Base-by-base conservation (phyloP, 495 filamentous ascomycete genomes). In the Talaromyces trachyspermus region DNA sequence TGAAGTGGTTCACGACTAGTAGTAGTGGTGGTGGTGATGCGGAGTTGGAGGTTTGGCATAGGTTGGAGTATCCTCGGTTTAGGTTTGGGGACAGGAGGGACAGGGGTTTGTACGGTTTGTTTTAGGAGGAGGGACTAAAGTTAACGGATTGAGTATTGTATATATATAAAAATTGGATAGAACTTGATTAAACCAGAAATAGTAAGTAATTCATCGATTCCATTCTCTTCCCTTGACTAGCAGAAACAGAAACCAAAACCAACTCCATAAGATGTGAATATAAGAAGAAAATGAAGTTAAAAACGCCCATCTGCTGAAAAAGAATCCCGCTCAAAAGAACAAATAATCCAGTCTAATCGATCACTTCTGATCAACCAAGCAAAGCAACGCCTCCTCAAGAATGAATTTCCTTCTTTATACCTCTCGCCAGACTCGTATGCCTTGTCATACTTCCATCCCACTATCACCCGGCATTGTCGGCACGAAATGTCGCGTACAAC, bases 391-490 rank as follows among this genome's bases (percentile, higher is more conserved):
- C 30, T 86, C 88, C 72, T 98, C 92, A 49, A 98, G 75, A 45
- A 98, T 98, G 60, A 85, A 98, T 68, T 96, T 96, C 32, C 89
- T 71, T 98, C 92, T 71, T 98, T 98, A 68, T 98, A 98, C 71
- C 95, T 95, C 77, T 98, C 91, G 49, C 71, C 78, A 37, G 67
- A 56, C 76, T 98, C 92, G 59, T 83, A 96, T 23, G 92, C 92
- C 68, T 94, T 94, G 65, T 98, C 92, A 69, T 98, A 98, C 69
- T 95, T 98, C 92, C 92, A 98, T 19, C 92, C 92, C 44, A 98
- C 92, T 40, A 83, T 86, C 61, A 86, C 83, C 54, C 82, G 83
- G 80, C 92, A 98, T 67, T 91, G 84, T 43, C 82, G 72, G 69
- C 92, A 98, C 32, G 64, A 64, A 56, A 98, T 95, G 64, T 98